Evolutionary conservation across 2,329 filamentous ascomycete genomes (phyloP), one percentile per base, ranked within the genome.

Genomic region (Arachnomyces sp.): DNA sequence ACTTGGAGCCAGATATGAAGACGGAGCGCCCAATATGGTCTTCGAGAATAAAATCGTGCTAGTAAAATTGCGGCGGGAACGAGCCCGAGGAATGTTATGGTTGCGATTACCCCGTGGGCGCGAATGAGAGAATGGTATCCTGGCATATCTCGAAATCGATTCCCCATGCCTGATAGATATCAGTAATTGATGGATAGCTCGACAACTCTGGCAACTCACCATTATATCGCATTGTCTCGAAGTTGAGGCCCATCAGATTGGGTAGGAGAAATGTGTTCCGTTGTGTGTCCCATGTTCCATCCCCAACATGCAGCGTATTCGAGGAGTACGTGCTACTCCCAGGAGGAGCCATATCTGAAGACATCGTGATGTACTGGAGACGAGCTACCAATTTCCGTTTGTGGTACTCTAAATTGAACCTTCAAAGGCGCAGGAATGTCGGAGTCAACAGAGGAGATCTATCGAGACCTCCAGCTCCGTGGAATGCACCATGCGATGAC

Each of bases 171-270:
- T 79, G 36, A 18, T 34, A 43, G 18, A 25, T 36, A 45, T 50
- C 33, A 53, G 48, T 44, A 35, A 31, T n/a, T 14, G 9, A 29
- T 13, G 11, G 7, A 29, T 29, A 13, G 16, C 25, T 17, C 6
- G 34, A 18, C 28, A 29, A 28, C n/a, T 13, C 28, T 16, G 20
- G 20, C 13, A 15, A 53, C 64, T 48, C 54, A 79, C 76, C 78
- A 66, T 82, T 82, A 60, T 81, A 80, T 58, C 70, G 73, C 71
- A 78, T 82, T 3, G 77, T 81, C 36, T 71, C 76, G 57, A 81
- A 79, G 53, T 82, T 81, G 29, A 80, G 53, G 13, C 78, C 78
- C 59, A 77, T 71, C 40, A 82, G 56, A 51, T 81, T 81, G 33
- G 78, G 78, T 40, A 82, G 59, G 48, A 82, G 65, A 53, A 82